A percentile compares a stretch with the other conserved stretches of the same genome.
phyloP scores from a whole-genome alignment of 495 filamentous ascomycete genomes.

The Recurvomyces mirabilis region DNA sequence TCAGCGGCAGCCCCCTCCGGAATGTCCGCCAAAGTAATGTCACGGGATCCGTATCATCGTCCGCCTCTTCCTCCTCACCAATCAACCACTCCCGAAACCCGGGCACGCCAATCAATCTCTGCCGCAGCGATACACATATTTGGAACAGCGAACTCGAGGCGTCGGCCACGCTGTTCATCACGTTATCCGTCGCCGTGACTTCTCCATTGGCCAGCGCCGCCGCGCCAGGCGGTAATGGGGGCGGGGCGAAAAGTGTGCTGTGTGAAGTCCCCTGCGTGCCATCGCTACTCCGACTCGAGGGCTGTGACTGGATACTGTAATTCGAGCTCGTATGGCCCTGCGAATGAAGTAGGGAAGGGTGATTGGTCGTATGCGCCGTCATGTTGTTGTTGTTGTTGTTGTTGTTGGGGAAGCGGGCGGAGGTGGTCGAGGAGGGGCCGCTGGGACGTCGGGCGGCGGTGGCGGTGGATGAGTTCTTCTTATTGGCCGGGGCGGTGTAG shows the following conservation, averaged over 20 bases:
- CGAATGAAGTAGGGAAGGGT: background rate
- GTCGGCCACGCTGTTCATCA: conserved; percentile 89
- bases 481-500: background rate
- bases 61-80: conserved; percentile 54
- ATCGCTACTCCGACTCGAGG: conserved; percentile 29
- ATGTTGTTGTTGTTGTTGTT: background rate
- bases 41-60: conserved; percentile 67
- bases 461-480: background rate
- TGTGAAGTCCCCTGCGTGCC: conserved; percentile 28
- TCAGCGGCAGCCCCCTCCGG: conserved; percentile 68
- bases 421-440: background rate
- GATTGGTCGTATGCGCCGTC: background rate
- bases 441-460: background rate
- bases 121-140: conserved; percentile 75
- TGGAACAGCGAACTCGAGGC: conserved; percentile 84
- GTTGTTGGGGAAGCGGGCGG: background rate
- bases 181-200: conserved; percentile 66
- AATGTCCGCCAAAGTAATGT: conserved; percentile 83
- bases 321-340: conserved; percentile 24
- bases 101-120: conserved; percentile 70
- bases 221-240: conserved; percentile 12
- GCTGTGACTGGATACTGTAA: conserved; percentile 28
- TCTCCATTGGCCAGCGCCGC: conserved; percentile 31
- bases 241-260: conserved; percentile 32
- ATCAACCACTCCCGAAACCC: conserved; percentile 61